Conservation (phyloP, 805 yeast genomes). For the Candida stauntonica region DNA sequence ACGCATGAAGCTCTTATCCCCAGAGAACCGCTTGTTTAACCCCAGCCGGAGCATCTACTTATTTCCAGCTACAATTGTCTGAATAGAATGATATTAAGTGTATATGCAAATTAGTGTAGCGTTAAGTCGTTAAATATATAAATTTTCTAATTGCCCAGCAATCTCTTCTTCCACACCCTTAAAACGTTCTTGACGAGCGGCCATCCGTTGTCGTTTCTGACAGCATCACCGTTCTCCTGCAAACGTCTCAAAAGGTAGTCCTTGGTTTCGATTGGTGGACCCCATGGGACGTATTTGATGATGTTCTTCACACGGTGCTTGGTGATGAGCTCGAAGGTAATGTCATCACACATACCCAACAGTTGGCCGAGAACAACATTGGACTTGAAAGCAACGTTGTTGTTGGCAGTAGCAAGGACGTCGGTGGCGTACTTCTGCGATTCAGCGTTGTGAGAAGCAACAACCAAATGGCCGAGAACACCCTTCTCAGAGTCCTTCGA, state of each 20-base stretch:
- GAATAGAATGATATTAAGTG: no score
- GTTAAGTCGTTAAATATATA: neutral
- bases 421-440: conserved; percentile 73
- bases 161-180: conserved; percentile 32
- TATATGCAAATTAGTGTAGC: neutral
- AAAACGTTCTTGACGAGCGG: conserved; percentile 58
- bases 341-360: conserved; percentile 92
- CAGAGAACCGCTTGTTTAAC: no score
- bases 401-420: conserved; percentile 33
- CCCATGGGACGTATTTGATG: conserved; percentile 96
- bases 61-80: no score
- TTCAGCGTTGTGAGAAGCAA: conserved; percentile 83
- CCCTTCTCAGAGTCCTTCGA: conserved; percentile 37
- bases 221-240: conserved; percentile 96
- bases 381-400: conserved; percentile 33
- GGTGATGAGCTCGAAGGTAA: conserved; percentile 68
- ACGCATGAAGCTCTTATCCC: no score
- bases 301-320: conserved; percentile 66
- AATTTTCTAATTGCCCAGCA: no score
- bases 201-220: conserved; percentile 77
- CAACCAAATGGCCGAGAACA: conserved; percentile 71
- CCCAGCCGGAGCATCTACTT: no score
- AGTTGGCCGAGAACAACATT: conserved; percentile 86
- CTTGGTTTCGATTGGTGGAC: conserved; percentile 91
- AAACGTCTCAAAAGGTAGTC: conserved; percentile 84